Evolutionary conservation across 2,329 filamentous ascomycete genomes (phyloP).

Genomic region (Curvularia sp.): DNA sequence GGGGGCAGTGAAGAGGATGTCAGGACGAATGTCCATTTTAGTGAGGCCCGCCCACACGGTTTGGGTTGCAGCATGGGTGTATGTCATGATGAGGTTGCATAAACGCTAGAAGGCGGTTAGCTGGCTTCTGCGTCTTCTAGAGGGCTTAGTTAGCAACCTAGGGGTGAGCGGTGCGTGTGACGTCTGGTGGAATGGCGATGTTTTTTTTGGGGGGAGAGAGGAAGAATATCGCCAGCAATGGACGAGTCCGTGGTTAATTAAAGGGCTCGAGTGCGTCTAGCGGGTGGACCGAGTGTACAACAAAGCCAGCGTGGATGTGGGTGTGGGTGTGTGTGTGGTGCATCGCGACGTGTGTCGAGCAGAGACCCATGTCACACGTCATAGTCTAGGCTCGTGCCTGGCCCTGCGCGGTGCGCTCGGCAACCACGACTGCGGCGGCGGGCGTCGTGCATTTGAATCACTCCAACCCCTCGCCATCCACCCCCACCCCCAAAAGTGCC

Average conservation of each 20-base stretch:
- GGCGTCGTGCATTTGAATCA: constrained; percentile 6
- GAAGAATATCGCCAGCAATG: not conserved
- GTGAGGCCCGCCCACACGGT: constrained; percentile 44
- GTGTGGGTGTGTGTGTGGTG: no score
- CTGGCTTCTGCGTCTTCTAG: constrained; percentile 13
- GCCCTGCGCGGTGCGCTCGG: constrained; percentile 3
- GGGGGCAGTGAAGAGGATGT: constrained; percentile 32
- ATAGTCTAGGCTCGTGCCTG: constrained; percentile 17
- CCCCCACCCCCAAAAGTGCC: not conserved
- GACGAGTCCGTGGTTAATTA: not conserved
- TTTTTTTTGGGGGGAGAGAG: not conserved
- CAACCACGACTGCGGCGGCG: constrained; percentile 15
- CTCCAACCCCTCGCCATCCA: not conserved
- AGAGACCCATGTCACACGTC: constrained; percentile 18
- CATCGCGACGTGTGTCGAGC: constrained; percentile 10
- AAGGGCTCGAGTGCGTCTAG: constrained; percentile 7
- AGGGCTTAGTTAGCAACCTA: constrained; percentile 13
- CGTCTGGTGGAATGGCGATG: not conserved
- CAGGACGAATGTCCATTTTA: constrained; percentile 37
- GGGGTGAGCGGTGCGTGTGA: constrained; percentile 10
- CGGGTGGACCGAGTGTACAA: constrained; percentile 11
- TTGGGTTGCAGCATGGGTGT: constrained; percentile 42
- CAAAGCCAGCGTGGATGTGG: constrained; percentile 6
- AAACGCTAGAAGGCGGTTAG: constrained; percentile 31
- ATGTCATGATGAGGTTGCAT: constrained; percentile 25